These are phyloP conservation scores for Cyberlindnera galapagoensis DNA, from an alignment of 805 yeast species.

Conservation along the genomic window DNA sequence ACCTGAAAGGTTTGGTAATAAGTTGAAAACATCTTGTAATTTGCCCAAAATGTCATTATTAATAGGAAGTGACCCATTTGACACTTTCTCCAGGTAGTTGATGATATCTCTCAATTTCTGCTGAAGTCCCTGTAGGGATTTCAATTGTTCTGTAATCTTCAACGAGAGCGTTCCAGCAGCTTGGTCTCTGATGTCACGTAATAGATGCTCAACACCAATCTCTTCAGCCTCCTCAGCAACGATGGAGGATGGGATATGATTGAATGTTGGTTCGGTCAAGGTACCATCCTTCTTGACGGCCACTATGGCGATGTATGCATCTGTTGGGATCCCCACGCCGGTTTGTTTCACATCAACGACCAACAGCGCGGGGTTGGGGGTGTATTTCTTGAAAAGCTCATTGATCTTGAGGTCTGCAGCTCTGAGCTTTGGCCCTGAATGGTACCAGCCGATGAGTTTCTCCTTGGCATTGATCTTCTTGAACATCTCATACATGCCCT, in stretches of 20 bases:
- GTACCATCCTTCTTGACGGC: slow-evolving; percentile 96
- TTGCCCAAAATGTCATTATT: slow-evolving; percentile 89
- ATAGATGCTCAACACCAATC: slow-evolving; percentile 94
- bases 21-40: slow-evolving; percentile 89
- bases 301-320: slow-evolving; percentile 89
- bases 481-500: slow-evolving; percentile 96
- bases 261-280: slow-evolving; percentile 84
- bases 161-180: slow-evolving; percentile 91
- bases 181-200: slow-evolving; percentile 92
- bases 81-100: slow-evolving; percentile 68
- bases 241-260: slow-evolving; percentile 86
- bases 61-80: slow-evolving; percentile 66
- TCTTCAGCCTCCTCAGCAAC: slow-evolving; percentile 99
- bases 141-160: slow-evolving; percentile 81
- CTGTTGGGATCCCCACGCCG: slow-evolving; percentile 87
- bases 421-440: slow-evolving; percentile 89
- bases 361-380: slow-evolving; percentile 73
- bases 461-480: slow-evolving; percentile 97
- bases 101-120: slow-evolving; percentile 75
- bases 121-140: slow-evolving; percentile 80
- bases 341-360: slow-evolving; percentile 87
- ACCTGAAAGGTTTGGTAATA: slow-evolving; percentile 69
- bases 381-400: slow-evolving; percentile 79
- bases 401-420: slow-evolving; percentile 87
- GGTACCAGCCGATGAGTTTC: slow-evolving; percentile 97